A percentile compares a stretch with the other conserved stretches of the same genome.
phyloP scores from a whole-genome alignment of 257 asterid species.

The Jasminum sambac region DNA sequence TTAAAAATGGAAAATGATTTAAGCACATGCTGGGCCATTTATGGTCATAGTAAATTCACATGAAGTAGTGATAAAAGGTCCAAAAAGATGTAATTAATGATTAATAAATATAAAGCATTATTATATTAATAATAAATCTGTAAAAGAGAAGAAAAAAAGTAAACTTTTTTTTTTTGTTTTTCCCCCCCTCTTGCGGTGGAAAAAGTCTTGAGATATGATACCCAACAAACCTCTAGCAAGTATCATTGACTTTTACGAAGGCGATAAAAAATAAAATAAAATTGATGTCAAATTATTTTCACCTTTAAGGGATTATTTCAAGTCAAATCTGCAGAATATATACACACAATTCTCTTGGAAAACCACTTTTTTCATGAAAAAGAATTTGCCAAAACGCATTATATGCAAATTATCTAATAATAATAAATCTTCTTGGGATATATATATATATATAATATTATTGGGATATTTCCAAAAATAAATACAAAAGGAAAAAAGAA shows the following conservation, averaged over 20 bases:
- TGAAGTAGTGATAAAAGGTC: neutral
- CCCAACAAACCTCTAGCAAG: neutral
- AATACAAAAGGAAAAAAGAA: no score
- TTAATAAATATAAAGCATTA: neutral
- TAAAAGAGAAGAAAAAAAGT: neutral
- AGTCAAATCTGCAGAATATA: no score
- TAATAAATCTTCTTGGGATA: no score
- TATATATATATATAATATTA: no score
- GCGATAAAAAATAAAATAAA: neutral
- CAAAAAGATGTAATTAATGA: neutral
- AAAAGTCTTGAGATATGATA: neutral
- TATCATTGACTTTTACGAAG: conserved; percentile 35
- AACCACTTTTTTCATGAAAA: no score
- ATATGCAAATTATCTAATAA: no score
- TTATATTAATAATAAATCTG: neutral
- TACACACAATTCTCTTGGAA: no score
- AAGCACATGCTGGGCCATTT: neutral
- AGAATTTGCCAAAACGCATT: no score
- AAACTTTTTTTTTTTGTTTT: conserved; percentile 10
- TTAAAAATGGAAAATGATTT: neutral
- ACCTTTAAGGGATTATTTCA: no score
- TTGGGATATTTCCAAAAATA: no score
- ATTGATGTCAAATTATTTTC: no score
- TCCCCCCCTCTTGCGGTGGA: no score
- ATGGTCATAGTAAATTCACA: neutral